Conservation (phyloP, 1,284 basidiomycete genomes). For the Austroboletus niveus region DNA sequence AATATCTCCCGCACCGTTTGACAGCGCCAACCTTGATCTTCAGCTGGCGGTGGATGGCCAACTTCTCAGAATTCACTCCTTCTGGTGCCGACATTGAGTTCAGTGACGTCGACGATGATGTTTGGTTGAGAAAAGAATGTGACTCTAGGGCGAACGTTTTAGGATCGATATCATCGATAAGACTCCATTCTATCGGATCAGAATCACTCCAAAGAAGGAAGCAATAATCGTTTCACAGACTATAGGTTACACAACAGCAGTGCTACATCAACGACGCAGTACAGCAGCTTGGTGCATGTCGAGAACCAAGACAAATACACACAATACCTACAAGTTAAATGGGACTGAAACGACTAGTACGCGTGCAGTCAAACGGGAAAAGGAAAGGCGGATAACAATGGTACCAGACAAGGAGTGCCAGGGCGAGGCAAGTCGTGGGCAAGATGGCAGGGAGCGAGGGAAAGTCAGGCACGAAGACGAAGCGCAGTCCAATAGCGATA, state of each 20-base stretch:
- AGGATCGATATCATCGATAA: conserved; percentile 10
- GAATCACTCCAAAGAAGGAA: conserved; percentile 1
- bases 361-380: conserved; percentile 22
- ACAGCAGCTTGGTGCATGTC: conserved; percentile 31
- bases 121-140: no score
- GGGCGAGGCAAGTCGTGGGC: conserved; percentile 18
- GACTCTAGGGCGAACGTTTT: no score
- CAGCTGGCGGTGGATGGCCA: conserved; percentile 60
- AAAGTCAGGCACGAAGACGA: conserved; percentile 5
- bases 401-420: conserved; percentile 25
- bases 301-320: conserved; percentile 28
- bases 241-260: conserved; percentile 28
- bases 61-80: conserved; percentile 15
- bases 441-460: background rate
- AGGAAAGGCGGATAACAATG: conserved; percentile 19
- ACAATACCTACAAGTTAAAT: conserved; percentile 32
- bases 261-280: conserved; percentile 34
- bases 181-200: background rate
- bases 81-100: conserved; percentile 20
- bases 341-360: conserved; percentile 26
- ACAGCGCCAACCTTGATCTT: conserved; percentile 78
- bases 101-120: conserved; percentile 2
- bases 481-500: conserved; percentile 8
- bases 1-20: conserved; percentile 55
- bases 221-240: conserved; percentile 27